phyloP scores from a whole-genome alignment of 1,284 basidiomycete species.

The Moesziomyces antarcticus region DNA sequence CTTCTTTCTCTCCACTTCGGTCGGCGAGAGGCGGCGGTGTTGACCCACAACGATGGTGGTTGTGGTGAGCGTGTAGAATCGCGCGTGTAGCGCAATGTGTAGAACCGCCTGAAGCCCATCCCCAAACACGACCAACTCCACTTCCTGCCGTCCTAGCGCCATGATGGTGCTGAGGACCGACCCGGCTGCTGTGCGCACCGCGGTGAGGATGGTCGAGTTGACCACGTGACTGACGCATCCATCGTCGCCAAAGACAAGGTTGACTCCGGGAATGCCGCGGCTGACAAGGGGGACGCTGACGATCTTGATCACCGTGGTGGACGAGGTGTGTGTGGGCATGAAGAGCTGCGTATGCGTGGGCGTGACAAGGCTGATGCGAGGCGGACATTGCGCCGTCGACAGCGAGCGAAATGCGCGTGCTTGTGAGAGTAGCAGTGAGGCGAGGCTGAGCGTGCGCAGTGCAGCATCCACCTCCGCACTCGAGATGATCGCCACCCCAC shows the following conservation, averaged over 20 bases:
- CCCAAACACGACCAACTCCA: slow-evolving; percentile 19
- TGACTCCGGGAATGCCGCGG: slow-evolving; percentile 15
- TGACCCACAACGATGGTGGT: not conserved
- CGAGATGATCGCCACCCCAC: slow-evolving; percentile 1
- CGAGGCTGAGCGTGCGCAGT: not conserved
- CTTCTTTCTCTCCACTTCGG: slow-evolving; percentile 6
- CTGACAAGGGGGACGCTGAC: slow-evolving; percentile 13
- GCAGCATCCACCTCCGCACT: not conserved
- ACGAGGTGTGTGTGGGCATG: slow-evolving; percentile 18
- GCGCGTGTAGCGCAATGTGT: slow-evolving; percentile 22
- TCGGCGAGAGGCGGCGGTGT: not conserved
- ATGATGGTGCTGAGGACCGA: slow-evolving; percentile 17
- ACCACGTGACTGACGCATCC: slow-evolving; percentile 11
- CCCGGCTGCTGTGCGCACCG: slow-evolving; percentile 26
- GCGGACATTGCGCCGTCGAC: slow-evolving; percentile 15
- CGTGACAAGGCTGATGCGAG: slow-evolving; percentile 5
- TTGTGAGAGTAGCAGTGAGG: slow-evolving; percentile 10
- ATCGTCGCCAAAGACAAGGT: slow-evolving; percentile 13
- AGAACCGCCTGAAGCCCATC: slow-evolving; percentile 25
- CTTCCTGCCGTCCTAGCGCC: not conserved
- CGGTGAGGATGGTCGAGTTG: slow-evolving; percentile 14
- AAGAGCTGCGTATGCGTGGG: slow-evolving; percentile 27
- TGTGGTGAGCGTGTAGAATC: slow-evolving; percentile 5
- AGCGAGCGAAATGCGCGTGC: slow-evolving; percentile 11
- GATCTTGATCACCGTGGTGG: slow-evolving; percentile 18